Evolutionary conservation across 2,329 filamentous ascomycete genomes (phyloP).

Genomic region (Neofusicoccum ribis): DNA sequence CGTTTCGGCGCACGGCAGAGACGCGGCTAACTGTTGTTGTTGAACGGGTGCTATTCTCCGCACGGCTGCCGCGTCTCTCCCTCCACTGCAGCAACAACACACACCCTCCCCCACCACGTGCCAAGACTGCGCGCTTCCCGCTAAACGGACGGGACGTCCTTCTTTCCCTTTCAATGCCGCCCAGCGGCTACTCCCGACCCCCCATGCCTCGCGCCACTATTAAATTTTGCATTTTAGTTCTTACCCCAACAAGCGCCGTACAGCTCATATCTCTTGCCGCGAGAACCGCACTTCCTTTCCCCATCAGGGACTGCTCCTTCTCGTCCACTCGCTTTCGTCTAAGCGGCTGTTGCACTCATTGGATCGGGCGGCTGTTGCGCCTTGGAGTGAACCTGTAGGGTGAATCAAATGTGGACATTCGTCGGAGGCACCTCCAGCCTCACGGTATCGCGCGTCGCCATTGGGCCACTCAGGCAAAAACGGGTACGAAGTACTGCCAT

Average conservation of each 20-base stretch:
- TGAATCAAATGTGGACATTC: constrained; percentile 6
- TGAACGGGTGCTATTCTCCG: constrained; percentile 1
- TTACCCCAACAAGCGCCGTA: background rate
- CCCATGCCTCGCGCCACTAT: background rate
- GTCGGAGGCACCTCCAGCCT: constrained; percentile 14
- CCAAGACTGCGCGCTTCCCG: constrained; percentile 7
- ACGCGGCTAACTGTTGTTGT: background rate
- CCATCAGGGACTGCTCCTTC: background rate
- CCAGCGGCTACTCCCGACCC: constrained; percentile 11
- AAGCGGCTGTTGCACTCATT: background rate
- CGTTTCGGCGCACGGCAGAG: constrained; percentile 1
- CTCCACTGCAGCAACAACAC: background rate
- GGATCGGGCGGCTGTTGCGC: background rate
- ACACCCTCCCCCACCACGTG: background rate
- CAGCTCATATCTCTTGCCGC: background rate
- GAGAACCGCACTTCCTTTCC: background rate
- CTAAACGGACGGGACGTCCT: background rate
- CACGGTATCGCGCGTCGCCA: background rate
- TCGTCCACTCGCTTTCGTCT: background rate
- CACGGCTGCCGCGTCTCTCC: background rate
- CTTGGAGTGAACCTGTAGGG: background rate
- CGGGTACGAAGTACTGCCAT: background rate
- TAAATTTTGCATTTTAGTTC: background rate
- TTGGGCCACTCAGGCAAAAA: background rate
- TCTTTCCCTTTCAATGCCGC: background rate